Evolutionary conservation across 352 stramenopile species (phyloP), one percentile per base, ranked within the genome.

Genomic region (Globisporangium mamillatum): DNA sequence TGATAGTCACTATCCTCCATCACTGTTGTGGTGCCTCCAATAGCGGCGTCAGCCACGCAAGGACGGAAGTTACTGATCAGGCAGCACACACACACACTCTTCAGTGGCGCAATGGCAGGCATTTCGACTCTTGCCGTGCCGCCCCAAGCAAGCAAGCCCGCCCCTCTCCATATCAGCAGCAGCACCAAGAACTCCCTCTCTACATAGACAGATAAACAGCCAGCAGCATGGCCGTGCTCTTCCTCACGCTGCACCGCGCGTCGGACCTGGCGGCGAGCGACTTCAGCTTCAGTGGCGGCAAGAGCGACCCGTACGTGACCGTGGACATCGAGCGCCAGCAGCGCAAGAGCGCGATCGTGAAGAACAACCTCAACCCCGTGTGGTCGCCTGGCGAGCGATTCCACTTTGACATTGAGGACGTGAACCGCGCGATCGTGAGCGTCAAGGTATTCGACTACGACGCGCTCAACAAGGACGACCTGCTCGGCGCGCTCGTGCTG

Each of bases 261-360:
- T 66, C 68, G 9, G 82, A 93, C 70, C 77, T 93, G 14, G 74
- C 76, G 20, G 81, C 76, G 46, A 88, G 79, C 55, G 86, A 93
- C 73, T 90, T 79, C 58, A 81, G 63, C 64, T 61, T 90, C 52
- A 62, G 67, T 24, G 81, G 83, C 60, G 76, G 75, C 38, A 91
- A 88, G 70, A 93, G 83, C 65, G 86, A 93, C 62, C 86, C 86
- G 68, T 93, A 90, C 66, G 82, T 93, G 65, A 75, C 84, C 9
- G 69, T 93, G 60, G 73, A 79, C 14, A 70, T 92, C 10, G 77
- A 77, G 59, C 75, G 76, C 24, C 66, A 80, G 60, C 76, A 77
- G 56, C 76, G 84, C 69, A 80, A 84, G 72, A 93, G 77, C 63
- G 74, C 75, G 10, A 89, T 77, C 66, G 70, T 90, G 67, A 80